Evolutionary conservation across 805 yeast genomes (phyloP).

Genomic region (Saturnispora hagleri): DNA sequence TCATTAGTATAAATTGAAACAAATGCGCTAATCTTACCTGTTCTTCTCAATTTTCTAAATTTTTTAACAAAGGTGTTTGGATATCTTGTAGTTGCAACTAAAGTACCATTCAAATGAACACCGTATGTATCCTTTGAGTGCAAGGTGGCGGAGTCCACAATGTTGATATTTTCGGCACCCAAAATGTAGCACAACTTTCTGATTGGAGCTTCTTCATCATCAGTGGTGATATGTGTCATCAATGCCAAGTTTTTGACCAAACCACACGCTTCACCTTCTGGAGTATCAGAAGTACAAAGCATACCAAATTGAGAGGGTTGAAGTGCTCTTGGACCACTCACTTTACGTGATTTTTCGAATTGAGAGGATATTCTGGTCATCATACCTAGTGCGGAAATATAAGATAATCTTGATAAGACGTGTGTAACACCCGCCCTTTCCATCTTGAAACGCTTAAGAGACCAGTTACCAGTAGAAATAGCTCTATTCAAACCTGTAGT

Average conservation of each 20-base stretch:
- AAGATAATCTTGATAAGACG: slow-evolving; percentile 82
- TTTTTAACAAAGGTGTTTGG: slow-evolving; percentile 73
- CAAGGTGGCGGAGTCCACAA: slow-evolving; percentile 73
- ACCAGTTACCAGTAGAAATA: slow-evolving; percentile 98
- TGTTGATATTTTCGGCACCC: slow-evolving; percentile 82
- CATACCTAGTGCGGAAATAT: slow-evolving; percentile 95
- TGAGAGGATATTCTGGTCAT: slow-evolving; percentile 99
- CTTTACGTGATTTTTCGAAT: slow-evolving; percentile 95
- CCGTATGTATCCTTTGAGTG: slow-evolving; percentile 76
- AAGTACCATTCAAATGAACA: slow-evolving; percentile 87
- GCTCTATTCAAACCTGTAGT: slow-evolving; percentile 94
- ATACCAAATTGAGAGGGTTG: slow-evolving; percentile 99
- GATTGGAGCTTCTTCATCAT: slow-evolving; percentile 91
- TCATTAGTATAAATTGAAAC: slow-evolving; percentile 83
- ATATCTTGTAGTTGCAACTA: slow-evolving; percentile 80
- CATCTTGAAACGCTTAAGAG: slow-evolving; percentile 97
- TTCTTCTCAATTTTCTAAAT: slow-evolving; percentile 74
- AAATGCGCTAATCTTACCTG: slow-evolving; percentile 80
- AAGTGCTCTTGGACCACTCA: slow-evolving; percentile 96
- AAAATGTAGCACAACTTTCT: slow-evolving; percentile 63
- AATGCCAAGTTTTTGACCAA: slow-evolving; percentile 92
- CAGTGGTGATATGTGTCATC: slow-evolving; percentile 98
- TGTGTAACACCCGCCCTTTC: slow-evolving; percentile 99
- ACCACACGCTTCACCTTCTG: slow-evolving; percentile 99
- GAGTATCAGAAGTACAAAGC: slow-evolving; percentile 98